A percentile compares a stretch with the other conserved stretches of the same genome.
These are phyloP conservation scores for Fusarium albosuccineum DNA, from an alignment of 2,329 filamentous ascomycete genomes.

Conservation along the genomic window DNA sequence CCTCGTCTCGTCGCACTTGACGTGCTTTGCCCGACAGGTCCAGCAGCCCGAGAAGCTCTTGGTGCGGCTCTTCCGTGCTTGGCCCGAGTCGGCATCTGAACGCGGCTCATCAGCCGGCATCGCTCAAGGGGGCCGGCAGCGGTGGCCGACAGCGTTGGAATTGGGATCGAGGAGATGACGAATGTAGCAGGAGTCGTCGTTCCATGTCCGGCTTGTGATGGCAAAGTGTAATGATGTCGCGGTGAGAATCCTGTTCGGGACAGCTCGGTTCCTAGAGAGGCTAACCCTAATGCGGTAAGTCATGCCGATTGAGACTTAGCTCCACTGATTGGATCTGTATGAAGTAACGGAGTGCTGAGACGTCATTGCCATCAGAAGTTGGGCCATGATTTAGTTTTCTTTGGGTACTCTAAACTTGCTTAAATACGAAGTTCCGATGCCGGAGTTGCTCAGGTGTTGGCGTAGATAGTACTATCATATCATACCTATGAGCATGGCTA, in stretches of 20 bases:
- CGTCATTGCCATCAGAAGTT: too few species aligned
- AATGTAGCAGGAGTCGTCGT: background rate
- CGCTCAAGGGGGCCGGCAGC: background rate
- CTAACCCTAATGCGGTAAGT: too few species aligned
- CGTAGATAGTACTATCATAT: background rate
- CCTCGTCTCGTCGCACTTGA: conserved; percentile 42
- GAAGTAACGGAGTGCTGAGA: too few species aligned
- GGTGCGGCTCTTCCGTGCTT: conserved; percentile 41
- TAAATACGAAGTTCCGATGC: background rate
- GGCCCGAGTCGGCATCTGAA: conserved; percentile 20
- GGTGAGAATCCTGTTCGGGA: background rate
- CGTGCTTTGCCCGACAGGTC: conserved; percentile 45
- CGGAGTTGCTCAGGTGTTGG: background rate
- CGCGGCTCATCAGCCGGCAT: conserved; percentile 31
- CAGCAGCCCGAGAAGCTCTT: conserved; percentile 46
- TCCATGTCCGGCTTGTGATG: background rate
- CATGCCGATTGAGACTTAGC: too few species aligned
- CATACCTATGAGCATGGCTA: background rate
- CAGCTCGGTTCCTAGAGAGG: background rate
- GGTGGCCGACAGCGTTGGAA: background rate
- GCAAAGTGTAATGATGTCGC: background rate
- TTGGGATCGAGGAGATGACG: background rate
- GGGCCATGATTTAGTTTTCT: too few species aligned
- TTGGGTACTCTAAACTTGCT: too few species aligned
- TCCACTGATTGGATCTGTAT: too few species aligned